A percentile compares a stretch with the other conserved stretches of the same genome.
phyloP scores from a whole-genome alignment of 2,329 filamentous ascomycete species.

The Nigrograna mackinnonii region DNA sequence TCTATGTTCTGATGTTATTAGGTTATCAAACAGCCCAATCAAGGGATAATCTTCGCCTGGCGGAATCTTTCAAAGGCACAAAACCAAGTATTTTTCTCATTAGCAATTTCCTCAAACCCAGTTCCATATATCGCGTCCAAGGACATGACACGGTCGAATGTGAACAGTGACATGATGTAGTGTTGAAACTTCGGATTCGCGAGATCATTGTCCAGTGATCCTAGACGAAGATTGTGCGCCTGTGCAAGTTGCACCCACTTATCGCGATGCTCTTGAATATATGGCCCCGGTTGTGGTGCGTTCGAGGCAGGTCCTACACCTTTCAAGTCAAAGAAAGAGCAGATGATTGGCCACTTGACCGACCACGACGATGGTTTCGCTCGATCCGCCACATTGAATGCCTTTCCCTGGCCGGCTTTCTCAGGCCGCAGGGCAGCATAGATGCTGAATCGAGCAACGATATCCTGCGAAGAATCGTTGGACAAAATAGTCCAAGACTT shows the following conservation, averaged over 20 bases:
- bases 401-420: constrained; percentile 36
- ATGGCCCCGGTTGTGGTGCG: constrained; percentile 29
- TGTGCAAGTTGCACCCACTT: constrained; percentile 29
- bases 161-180: too few relatives aligned
- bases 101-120: too few relatives aligned
- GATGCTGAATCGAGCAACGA: constrained; percentile 48
- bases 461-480: constrained; percentile 45
- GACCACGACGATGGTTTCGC: constrained; percentile 40
- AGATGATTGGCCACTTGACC: constrained; percentile 51
- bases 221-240: constrained; percentile 34
- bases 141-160: too few relatives aligned
- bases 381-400: constrained; percentile 49
- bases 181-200: too few relatives aligned
- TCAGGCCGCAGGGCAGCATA: constrained; percentile 46
- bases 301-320: constrained; percentile 36
- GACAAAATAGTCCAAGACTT: constrained; percentile 43
- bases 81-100: too few relatives aligned
- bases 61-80: too few relatives aligned
- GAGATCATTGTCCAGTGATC: constrained; percentile 48
- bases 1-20: too few relatives aligned
- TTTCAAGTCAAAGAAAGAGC: constrained; percentile 51
- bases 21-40: too few relatives aligned
- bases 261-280: constrained; percentile 28
- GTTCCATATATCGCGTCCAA: too few relatives aligned
- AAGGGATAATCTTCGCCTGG: too few relatives aligned